These are phyloP conservation scores for Puccinia hordei DNA, from an alignment of 1,284 basidiomycete species.

Conservation along the genomic window DNA sequence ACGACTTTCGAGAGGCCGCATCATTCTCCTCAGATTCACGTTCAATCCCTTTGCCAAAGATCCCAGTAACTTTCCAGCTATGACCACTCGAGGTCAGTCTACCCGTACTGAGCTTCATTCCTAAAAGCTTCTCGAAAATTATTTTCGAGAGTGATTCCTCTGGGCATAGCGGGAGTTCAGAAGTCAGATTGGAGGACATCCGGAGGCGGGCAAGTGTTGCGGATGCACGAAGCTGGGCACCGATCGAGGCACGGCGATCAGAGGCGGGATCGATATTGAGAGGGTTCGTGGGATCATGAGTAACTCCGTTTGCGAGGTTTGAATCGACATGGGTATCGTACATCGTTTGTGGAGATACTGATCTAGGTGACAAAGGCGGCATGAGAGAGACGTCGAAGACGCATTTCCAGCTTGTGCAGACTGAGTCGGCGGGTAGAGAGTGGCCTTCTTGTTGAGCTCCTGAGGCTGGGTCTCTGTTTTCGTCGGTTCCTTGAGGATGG, in stretches of 20 bases:
- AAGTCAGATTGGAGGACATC: constrained; percentile 43
- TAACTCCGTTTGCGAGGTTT: neutral
- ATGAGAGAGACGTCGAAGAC: constrained; percentile 47
- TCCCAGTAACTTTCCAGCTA: constrained; percentile 48
- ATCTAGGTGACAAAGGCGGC: neutral
- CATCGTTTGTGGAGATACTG: neutral
- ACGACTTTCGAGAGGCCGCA: constrained; percentile 1
- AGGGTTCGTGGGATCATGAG: neutral
- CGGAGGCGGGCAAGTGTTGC: constrained; percentile 25
- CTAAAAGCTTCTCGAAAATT: constrained; percentile 43
- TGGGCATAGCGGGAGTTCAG: constrained; percentile 44
- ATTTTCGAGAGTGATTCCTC: constrained; percentile 47
- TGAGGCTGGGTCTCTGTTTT: constrained; percentile 56
- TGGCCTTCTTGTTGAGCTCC: constrained; percentile 2
- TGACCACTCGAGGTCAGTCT: constrained; percentile 42
- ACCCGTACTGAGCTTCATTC: constrained; percentile 42
- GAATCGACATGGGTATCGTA: neutral
- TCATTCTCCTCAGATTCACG: constrained; percentile 16
- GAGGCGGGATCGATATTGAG: neutral
- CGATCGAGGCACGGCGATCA: constrained; percentile 16
- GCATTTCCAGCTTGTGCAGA: constrained; percentile 37
- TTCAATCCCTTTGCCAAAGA: constrained; percentile 35
- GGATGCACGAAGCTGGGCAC: constrained; percentile 20
- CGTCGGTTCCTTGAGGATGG: constrained; percentile 54
- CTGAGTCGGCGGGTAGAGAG: neutral